Percentiles rank a stretch among this genome's conserved stretches.
Evolutionary conservation across 1,284 basidiomycete species (phyloP).

Genomic region (Cryptococcus maquisensis): DNA sequence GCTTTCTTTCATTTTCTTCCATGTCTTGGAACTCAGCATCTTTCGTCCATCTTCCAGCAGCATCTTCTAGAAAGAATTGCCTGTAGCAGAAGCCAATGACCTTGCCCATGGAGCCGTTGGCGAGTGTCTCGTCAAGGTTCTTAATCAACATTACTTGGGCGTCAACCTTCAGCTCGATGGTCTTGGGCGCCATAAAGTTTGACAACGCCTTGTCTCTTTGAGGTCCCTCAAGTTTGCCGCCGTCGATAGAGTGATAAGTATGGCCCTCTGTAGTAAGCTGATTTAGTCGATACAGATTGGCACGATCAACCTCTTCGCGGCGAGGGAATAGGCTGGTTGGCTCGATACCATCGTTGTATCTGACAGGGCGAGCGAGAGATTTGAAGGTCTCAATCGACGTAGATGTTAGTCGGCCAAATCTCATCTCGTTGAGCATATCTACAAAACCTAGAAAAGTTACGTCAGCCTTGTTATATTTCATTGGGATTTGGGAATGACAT

Average conservation of each 20-base stretch:
- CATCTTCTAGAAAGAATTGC: constrained; percentile 25
- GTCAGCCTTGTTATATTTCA: constrained; percentile 11
- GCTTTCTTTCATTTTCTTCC: constrained; percentile 40
- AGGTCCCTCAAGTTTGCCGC: constrained; percentile 53
- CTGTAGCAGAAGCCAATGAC: constrained; percentile 61
- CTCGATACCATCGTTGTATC: constrained; percentile 66
- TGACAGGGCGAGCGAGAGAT: constrained; percentile 54
- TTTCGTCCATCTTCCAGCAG: constrained; percentile 26
- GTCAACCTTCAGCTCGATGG: constrained; percentile 61
- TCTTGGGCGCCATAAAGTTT: constrained; percentile 66
- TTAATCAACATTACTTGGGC: constrained; percentile 69
- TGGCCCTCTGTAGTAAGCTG: constrained; percentile 49
- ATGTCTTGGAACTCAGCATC: constrained; percentile 13
- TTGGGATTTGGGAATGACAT: constrained; percentile 13
- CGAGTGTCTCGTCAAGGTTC: constrained; percentile 67
- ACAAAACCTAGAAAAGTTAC: constrained; percentile 61
- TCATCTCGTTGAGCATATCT: constrained; percentile 85
- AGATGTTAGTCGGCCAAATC: constrained; percentile 65
- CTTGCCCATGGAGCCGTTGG: constrained; percentile 77
- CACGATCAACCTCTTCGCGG: constrained; percentile 72
- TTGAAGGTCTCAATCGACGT: constrained; percentile 62
- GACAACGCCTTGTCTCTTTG: constrained; percentile 63
- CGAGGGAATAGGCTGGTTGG: constrained; percentile 84
- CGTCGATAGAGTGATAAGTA: constrained; percentile 56
- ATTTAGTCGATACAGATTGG: constrained; percentile 64